Base-by-base conservation (phyloP, 352 stramenopile genomes). In the Globisporangium cystogenes region DNA sequence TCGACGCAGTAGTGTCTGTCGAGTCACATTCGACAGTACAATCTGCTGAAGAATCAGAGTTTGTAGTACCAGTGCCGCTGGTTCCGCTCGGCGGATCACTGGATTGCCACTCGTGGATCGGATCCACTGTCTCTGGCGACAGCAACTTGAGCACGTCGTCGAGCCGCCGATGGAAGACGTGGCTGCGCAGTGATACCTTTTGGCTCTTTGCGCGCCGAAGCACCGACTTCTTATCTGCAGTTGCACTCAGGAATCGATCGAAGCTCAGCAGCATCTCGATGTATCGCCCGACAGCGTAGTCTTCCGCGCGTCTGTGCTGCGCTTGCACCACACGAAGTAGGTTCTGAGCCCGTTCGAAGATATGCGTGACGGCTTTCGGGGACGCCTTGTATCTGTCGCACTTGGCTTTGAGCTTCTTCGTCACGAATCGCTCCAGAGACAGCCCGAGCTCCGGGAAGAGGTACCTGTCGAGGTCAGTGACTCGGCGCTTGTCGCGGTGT, bases 231-330 rank as follows among this genome's bases (percentile, higher is more conserved):
- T 48, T 18, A 12, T 15, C 0, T 12, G 3, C 20, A 2, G 18
- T 8, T 3, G 18, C 4, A 4, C n/a, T 15, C 20, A 57, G 12
- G 43, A 50, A 50, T n/a, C 20, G 15, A 1, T 51, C 31, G 29
- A 51, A 41, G n/a, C 10, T n/a, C n/a, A 27, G n/a, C 29, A 57
- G 41, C 33, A 57, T 8, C 21, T 57, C 18, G 24, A 35, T 35
- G 43, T 44, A 57, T 20, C 18, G 35, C 7, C 1, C 11, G 4
- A 45, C 31, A 6, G 21, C 51, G 11, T 26, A 3, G 27, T 72
- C 55, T 10, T 50, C 35, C 0, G 63, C 21, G 4, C 7, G 4
- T 6, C 35, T 14, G 29, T 40, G 18, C 7, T 26, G 29, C 3
- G 23, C 15, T 8, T 51, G 21, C 16, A 56, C 18, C 2, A 55